These are phyloP conservation scores for Fusarium azukiicola DNA, from an alignment of 2,329 filamentous ascomycete genomes.

Conservation along the genomic window DNA sequence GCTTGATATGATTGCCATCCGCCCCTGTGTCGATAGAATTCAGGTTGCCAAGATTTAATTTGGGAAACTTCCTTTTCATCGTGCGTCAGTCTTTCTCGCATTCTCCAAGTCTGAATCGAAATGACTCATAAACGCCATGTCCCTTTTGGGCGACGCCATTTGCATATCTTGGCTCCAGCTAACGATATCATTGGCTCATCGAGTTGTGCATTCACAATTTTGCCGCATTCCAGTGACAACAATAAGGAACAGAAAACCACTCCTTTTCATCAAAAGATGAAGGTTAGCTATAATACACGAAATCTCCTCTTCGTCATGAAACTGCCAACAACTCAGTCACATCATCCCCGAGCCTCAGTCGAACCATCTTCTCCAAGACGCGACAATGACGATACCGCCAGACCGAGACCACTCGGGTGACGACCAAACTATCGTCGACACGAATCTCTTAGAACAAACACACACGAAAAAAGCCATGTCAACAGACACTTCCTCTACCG, in stretches of 20 bases:
- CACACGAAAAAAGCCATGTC: neutral
- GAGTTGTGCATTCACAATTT: neutral
- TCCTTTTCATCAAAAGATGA: neutral
- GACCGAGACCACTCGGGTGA: neutral
- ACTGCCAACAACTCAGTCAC: neutral
- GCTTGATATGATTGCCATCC: no score
- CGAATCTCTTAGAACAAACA: neutral
- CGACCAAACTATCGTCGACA: neutral
- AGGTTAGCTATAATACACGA: neutral
- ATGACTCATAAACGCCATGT: slow-evolving; percentile 1
- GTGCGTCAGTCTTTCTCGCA: neutral
- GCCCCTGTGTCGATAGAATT: no score
- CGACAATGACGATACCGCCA: neutral
- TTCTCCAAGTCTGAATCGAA: neutral
- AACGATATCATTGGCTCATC: neutral
- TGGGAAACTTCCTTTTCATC: neutral
- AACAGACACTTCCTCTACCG: neutral
- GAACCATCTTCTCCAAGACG: neutral
- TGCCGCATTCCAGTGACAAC: no score
- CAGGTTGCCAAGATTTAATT: neutral
- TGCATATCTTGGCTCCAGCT: neutral
- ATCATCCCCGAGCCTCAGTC: neutral
- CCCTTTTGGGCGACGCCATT: neutral
- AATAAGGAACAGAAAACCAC: neutral
- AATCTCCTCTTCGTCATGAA: neutral